Base-by-base conservation (phyloP, 1,139 yeast species). In the Yamadazyma diddensiae region DNA sequence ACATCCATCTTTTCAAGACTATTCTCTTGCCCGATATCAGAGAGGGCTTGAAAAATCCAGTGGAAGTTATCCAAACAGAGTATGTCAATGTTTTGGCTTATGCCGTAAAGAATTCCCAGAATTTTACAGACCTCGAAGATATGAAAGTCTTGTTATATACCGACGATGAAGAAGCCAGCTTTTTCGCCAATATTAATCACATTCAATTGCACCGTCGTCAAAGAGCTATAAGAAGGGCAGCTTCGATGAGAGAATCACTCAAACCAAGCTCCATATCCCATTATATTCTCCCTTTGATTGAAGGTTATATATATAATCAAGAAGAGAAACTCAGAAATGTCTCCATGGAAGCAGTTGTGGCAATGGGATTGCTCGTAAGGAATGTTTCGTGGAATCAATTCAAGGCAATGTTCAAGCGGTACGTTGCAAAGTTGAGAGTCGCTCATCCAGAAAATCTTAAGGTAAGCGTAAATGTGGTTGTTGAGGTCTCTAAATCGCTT, bases 121-220 rank as follows among this genome's bases (percentile, higher is more conserved):
- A 69, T 44, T 74, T 66, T 43, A 61, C 65, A 8, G 85, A 74
- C 3, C 62, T 87, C 28, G 65, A 66, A 16, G 94, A 85, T 45
- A 70, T 88, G 90, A 73, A 73, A 37, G 67, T 75, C 2, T 62
- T 92, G 30, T 60, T 82, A 2, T 73, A 67, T 46, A 71, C 71
- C 30, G 81, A 79, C 26, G 94, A 87, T 47, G 94, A 82, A 29
- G 96, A 87, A 48, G 83, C 88, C 1, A 81, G 86, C 53, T 88
- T 92, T 52, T 92, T 92, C 63, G 62, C 68, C 37, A 88, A 88
- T 49, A 70, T 94, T 26, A 73, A 73, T 40, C 97, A 92, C 53
- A 79, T 92, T 31, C 98, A 94, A 59, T 53, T 82, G 15, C 90
- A 83, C 50, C 77, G 95, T 59, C 82, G 97, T 48, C 88, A 83